A percentile compares a stretch with the other conserved stretches of the same genome.
These are phyloP conservation scores for Xylariaceae sp. DNA, from an alignment of 2,329 filamentous ascomycete species.

Conservation along the genomic window DNA sequence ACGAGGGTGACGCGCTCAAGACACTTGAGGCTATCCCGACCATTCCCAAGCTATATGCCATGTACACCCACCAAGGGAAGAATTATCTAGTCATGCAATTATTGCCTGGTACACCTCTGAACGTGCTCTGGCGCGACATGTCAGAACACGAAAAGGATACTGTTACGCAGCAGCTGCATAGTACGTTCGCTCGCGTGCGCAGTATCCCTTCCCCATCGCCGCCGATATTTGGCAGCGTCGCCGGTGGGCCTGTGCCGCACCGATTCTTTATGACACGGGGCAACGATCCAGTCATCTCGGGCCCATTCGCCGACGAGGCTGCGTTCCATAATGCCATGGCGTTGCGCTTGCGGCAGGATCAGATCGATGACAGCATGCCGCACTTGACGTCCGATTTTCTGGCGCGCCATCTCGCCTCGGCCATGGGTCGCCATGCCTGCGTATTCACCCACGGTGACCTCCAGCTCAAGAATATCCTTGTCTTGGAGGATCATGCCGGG, in stretches of 20 bases:
- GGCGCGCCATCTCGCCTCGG: slow-evolving; percentile 2
- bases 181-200: slow-evolving; percentile 3
- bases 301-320: slow-evolving; percentile 2
- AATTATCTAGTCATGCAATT: slow-evolving; percentile 7
- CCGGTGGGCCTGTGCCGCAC: slow-evolving; percentile 3
- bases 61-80: slow-evolving; percentile 7
- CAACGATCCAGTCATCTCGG: slow-evolving; percentile 1
- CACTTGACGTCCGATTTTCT: slow-evolving; percentile 4
- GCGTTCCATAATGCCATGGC: slow-evolving; percentile 1
- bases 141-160: slow-evolving; percentile 3
- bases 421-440: slow-evolving; percentile 2
- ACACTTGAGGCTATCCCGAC: slow-evolving; percentile 2
- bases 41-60: slow-evolving; percentile 7
- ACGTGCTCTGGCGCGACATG: slow-evolving; percentile 3
- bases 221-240: slow-evolving; percentile 2
- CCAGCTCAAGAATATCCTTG: slow-evolving; percentile 5
- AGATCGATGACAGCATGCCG: not conserved
- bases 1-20: slow-evolving; percentile 6
- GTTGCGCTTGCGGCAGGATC: slow-evolving; percentile 1
- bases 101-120: slow-evolving; percentile 2
- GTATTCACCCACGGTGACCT: slow-evolving; percentile 6
- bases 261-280: slow-evolving; percentile 3
- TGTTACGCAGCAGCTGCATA: slow-evolving; percentile 3
- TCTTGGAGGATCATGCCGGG: slow-evolving; percentile 1
- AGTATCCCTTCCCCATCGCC: slow-evolving; percentile 7